phyloP scores from a whole-genome alignment of 1,284 basidiomycete genomes.

The Ceratobasidium sp. region DNA sequence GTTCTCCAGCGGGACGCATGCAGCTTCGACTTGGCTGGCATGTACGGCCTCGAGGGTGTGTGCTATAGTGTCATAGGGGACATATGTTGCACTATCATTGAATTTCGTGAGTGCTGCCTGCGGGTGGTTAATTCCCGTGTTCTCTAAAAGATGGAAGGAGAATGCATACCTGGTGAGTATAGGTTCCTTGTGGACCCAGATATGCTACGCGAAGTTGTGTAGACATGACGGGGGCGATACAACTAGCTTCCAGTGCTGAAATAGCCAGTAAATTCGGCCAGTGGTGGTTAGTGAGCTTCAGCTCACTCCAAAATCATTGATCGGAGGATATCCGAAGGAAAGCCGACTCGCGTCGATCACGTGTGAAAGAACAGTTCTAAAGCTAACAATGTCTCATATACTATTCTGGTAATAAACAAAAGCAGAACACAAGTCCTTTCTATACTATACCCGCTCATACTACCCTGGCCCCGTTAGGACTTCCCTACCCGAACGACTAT shows the following conservation, averaged over 20 bases:
- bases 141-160: background rate
- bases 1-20: slow-evolving; percentile 47
- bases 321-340: slow-evolving; percentile 5
- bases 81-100: slow-evolving; percentile 38
- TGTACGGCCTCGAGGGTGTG: slow-evolving; percentile 34
- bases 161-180: slow-evolving; percentile 46
- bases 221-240: slow-evolving; percentile 15
- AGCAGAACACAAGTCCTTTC: background rate
- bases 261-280: no score
- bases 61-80: slow-evolving; percentile 44
- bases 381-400: background rate
- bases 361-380: slow-evolving; percentile 1
- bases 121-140: background rate
- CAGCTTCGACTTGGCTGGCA: slow-evolving; percentile 30
- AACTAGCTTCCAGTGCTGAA: background rate
- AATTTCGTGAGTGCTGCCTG: slow-evolving; percentile 45
- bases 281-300: no score
- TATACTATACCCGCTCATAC: background rate
- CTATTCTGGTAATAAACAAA: background rate
- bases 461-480: background rate
- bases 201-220: slow-evolving; percentile 41
- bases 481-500: slow-evolving; percentile 52
- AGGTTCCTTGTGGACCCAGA: slow-evolving; percentile 48
- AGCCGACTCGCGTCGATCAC: slow-evolving; percentile 18
- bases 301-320: slow-evolving; percentile 8